Evolutionary conservation across 768 basidiomycete species (phyloP), one percentile per base, ranked within the genome.

Genomic region (Phaeotremella skinneri): DNA sequence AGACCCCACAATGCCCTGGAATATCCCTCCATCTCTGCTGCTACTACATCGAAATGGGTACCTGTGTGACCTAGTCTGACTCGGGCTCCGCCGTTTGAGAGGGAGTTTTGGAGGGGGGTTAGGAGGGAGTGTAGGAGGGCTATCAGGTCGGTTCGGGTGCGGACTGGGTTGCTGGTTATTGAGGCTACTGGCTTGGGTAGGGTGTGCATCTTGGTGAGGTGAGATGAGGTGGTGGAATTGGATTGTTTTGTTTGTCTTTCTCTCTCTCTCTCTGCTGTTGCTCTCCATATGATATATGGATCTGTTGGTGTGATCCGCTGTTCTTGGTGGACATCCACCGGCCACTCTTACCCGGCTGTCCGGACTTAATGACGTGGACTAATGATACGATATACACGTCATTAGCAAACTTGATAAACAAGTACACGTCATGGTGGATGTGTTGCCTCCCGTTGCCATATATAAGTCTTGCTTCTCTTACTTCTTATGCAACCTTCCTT

Each of bases 11-110:
- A 34, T 0, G 66, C 52, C 7, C 69, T 27, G 6, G 61, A 58
- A 51, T 62, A 70, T 0, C 69, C 69, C 43, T 70, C 69, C 56
- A 70, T 58, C 63, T 70, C 63, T 16, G 69, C 69, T n/a, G 69
- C 66, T 13, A 59, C 61, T 0, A 48, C 43, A 49, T 70, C 69
- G 34, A 70, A 70, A 26, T 60, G 61, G 1, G 69, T 63, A 2
- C 69, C 66, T 2, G 69, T 64, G 55, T 63, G 31, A 21, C 69
- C 69, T 17, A 70, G 45, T 2, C 49, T 48, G n/a, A 70, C 56
- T 3, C 69, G 51, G 2, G 66, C 69, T 4, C 63, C 63, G 0
- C 63, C 66, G 1, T 49, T 21, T 16, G 66, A 67, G 41, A 50
- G 49, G 1, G 58, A 63, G 7, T 57, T 58, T 4, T 34, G 29